Conservation (phyloP, 345 rosid species). For the Syzygium aqueum region DNA sequence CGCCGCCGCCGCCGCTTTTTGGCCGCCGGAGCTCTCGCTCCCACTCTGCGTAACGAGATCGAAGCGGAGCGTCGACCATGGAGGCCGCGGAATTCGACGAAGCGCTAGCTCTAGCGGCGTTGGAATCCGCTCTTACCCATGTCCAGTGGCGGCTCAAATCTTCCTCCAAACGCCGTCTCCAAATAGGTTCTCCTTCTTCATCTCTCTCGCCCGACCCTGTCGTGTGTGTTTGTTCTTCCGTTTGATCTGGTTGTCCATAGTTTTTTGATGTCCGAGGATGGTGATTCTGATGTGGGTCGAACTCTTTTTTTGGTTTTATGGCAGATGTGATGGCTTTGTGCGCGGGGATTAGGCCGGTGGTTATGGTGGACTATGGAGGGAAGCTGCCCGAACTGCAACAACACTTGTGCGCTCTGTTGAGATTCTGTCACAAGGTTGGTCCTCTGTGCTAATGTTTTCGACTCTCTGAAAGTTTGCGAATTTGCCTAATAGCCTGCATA, state of each 20-base stretch:
- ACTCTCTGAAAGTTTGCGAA: background rate
- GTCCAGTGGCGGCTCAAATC: slow-evolving; percentile 71
- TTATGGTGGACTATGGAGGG: slow-evolving; percentile 95
- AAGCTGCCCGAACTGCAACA: slow-evolving; percentile 84
- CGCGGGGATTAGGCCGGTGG: slow-evolving; percentile 77
- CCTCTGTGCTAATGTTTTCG: background rate
- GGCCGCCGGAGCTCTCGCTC: background rate
- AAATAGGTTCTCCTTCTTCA: slow-evolving; percentile 33
- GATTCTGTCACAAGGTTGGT: slow-evolving; percentile 52
- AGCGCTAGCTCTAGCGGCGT: slow-evolving; percentile 16
- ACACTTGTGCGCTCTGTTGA: slow-evolving; percentile 50
- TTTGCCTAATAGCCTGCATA: background rate
- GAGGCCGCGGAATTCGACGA: slow-evolving; percentile 33
- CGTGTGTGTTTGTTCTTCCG: background rate
- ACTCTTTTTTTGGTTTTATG: background rate
- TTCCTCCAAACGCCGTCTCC: slow-evolving; percentile 57
- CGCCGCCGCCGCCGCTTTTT: background rate
- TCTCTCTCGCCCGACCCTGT: background rate
- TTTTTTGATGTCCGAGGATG: background rate
- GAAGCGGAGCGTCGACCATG: slow-evolving; percentile 6
- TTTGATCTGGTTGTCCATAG: background rate
- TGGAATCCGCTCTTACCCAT: slow-evolving; percentile 38
- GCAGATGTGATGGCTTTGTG: slow-evolving; percentile 74
- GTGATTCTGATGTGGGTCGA: background rate
- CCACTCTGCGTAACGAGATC: background rate